Evolutionary conservation across 331 rosid species (phyloP), one percentile per base, ranked within the genome.

Genomic region (Prunus yedoensis): DNA sequence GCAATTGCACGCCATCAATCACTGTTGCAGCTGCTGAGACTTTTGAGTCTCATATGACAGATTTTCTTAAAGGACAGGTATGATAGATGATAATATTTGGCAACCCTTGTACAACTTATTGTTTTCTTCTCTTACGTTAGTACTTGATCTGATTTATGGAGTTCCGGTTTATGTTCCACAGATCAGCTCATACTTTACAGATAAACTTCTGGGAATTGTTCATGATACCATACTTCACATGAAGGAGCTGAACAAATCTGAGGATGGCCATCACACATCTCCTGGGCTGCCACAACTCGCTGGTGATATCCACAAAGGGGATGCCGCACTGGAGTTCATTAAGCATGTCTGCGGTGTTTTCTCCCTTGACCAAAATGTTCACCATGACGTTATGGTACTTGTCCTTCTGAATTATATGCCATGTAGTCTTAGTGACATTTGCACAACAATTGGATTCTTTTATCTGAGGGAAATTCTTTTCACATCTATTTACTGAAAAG

Each of bases 261-360:
- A 85, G 75, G 81, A 80, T 13, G 87, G 85, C 65, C 86, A 68
- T 30, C 71, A 52, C 59, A 62, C 47, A 64, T 87, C 87, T 54
- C 76, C 87, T 43, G 89, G 79, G 76, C 75, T 78, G 79, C 82
- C 85, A 61, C 96, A 82, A 78, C 50, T 73, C 41, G 78, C 80
- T 58, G 77, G 77, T 78, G 88, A 83, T 77, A 71, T 41, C 74
- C 86, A 83, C 79, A 88, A 77, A 84, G 98, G 98, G 74, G 97
- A 90, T 89, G 92, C 92, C 68, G 92, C 95, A 52, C 86, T 91
- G 87, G 95, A 94, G 85, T 92, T 90, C 82, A 87, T 94, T 83
- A 91, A 94, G 89, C 86, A 82, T 66, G 91, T 90, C 70, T 91
- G 90, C 47, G 95, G 91, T 71, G 98, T 91, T 75, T 83, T 91